A percentile compares a stretch with the other conserved stretches of the same genome.
Evolutionary conservation across 108 stramenopile species (phyloP).

Genomic region (Cyclotella cryptica): DNA sequence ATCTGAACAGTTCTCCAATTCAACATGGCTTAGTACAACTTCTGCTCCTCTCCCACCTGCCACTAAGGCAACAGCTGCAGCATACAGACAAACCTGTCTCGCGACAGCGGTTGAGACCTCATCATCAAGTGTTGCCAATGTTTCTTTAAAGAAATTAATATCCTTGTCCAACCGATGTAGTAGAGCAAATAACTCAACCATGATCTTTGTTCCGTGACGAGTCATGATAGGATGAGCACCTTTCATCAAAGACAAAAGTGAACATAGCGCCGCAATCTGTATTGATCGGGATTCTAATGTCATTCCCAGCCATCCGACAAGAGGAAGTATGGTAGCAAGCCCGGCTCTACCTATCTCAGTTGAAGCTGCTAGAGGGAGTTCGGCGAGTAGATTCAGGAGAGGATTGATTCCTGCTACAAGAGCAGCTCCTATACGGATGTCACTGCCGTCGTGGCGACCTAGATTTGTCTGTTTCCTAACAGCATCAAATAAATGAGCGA

Average conservation of each 20-base stretch:
- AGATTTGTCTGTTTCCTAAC: conserved; percentile 25
- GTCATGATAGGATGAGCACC: conserved; percentile 73
- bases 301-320: conserved; percentile 52
- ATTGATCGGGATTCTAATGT: conserved; percentile 34
- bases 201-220: conserved; percentile 71
- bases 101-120: conserved; percentile 23
- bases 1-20: conserved; percentile 7
- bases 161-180: conserved; percentile 38
- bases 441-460: conserved; percentile 16
- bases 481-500: conserved; percentile 20
- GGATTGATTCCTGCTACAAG: conserved; percentile 68
- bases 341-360: conserved; percentile 70
- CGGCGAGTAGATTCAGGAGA: conserved; percentile 51
- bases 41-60: conserved; percentile 51
- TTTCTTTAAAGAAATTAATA: conserved; percentile 25
- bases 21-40: conserved; percentile 39
- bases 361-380: conserved; percentile 44
- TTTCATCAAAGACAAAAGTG: conserved; percentile 61
- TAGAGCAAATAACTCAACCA: conserved; percentile 53
- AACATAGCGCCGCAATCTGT: conserved; percentile 46
- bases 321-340: conserved; percentile 65
- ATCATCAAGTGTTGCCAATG: not conserved
- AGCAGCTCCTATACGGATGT: not conserved
- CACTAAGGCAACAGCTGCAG: conserved; percentile 52
- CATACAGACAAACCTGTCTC: conserved; percentile 33